Evolutionary conservation across 148 eudicot genomes (phyloP), one percentile per base, ranked within the genome.

Genomic region (Polygonum maritimum): DNA sequence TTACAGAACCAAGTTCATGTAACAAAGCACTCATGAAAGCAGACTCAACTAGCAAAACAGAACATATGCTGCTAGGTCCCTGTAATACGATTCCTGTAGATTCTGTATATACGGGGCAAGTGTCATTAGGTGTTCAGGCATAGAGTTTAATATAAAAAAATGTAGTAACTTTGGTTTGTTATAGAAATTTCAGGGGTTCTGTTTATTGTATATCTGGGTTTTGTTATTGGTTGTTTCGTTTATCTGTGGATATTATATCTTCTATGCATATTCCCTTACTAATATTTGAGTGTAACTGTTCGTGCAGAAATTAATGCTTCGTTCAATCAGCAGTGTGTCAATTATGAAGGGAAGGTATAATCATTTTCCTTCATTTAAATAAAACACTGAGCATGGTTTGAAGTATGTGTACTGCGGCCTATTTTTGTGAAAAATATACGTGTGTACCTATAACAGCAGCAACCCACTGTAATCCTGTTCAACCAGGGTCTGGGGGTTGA

Each of bases 331-430:
- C 91, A 90, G 57, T 92, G 99, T 75, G 80, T 86, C 49, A 95
- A 92, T 85, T 89, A 88, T 77, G 81, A 82, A 78, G 99, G 99
- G 70, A 95, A 92, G 97, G 99, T 95, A 81, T 73, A 86, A 12
- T 69, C 41, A 49, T 74, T n/a, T 78, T 57, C 51, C 18, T 22
- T 55, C 22, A 54, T 21, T 8, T 54, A 54, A 18, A 44, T 10
- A 6, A 44, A 21, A 2, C 49, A 26, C 47, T 38, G 35, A 63
- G 22, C 58, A 49, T 57, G n/a, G 39, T 76, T 58, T 51, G 36
- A 41, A 2, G 18, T 48, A 55, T 65, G 8, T 52, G 52, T 15
- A 19, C 48, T 45, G 3, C n/a, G 40, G 51, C 41, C 14, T 77
- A 2, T 7, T 19, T 39, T 48, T 22, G 9, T 49, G 38, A 41